A percentile compares a stretch with the other conserved stretches of the same genome.
Conservation (phyloP, 345 rosid genomes). For the Melastoma malabathricum region DNA sequence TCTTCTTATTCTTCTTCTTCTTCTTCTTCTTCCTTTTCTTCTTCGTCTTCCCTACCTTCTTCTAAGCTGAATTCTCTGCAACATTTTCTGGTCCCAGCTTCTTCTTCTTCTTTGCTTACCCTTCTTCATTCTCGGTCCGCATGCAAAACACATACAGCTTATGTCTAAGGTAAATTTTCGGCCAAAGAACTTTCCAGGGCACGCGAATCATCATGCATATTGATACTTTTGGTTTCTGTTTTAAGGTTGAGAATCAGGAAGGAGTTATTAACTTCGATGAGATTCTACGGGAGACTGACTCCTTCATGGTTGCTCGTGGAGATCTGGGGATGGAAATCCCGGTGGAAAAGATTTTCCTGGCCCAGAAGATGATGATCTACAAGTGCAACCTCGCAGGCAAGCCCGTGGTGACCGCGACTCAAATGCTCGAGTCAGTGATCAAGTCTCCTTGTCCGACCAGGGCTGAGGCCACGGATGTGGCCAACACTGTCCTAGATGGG, state of each 20-base stretch:
- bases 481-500: conserved; percentile 14
- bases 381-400: conserved; percentile 13
- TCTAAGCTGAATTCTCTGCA: too few species aligned
- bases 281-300: conserved; percentile 14
- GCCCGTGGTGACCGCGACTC: conserved; percentile 15
- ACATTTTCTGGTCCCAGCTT: too few species aligned
- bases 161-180: conserved; percentile 11
- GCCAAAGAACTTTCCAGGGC: background rate
- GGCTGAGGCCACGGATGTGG: conserved; percentile 16
- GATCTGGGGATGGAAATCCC: conserved; percentile 18
- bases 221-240: background rate
- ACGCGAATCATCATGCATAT: background rate
- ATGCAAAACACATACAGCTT: conserved; percentile 12
- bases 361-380: conserved; percentile 17
- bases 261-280: conserved; percentile 15
- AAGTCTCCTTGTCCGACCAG: conserved; percentile 15
- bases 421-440: conserved; percentile 18
- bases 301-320: conserved; percentile 17
- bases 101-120: too few species aligned
- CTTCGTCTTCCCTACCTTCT: too few species aligned
- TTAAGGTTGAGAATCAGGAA: conserved; percentile 15
- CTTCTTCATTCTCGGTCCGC: conserved; percentile 6
- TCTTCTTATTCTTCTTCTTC: too few species aligned
- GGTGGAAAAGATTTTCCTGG: conserved; percentile 15
- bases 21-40: too few species aligned